Evolutionary conservation across 2,329 filamentous ascomycete genomes (phyloP).

Genomic region (Neoascochyta sp.): DNA sequence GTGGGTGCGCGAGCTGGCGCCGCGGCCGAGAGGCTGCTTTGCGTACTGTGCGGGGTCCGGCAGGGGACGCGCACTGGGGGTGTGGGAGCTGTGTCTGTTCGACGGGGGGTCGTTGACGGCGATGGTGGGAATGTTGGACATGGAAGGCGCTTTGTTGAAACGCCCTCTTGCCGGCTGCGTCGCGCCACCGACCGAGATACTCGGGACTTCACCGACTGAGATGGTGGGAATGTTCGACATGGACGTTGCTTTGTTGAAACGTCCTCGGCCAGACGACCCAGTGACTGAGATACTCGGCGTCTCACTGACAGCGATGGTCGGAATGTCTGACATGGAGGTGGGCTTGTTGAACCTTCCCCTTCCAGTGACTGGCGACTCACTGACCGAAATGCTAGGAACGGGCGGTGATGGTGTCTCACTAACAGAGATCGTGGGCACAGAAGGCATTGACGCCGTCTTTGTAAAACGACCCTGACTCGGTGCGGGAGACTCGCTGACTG

Average conservation of each 20-base stretch:
- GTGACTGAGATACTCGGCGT: slow-evolving; percentile 24
- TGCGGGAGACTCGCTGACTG: slow-evolving; percentile 15
- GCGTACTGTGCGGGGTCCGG: slow-evolving; percentile 47
- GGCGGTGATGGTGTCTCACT: slow-evolving; percentile 8
- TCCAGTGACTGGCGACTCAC: slow-evolving; percentile 4
- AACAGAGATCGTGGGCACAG: slow-evolving; percentile 20
- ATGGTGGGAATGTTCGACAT: slow-evolving; percentile 23
- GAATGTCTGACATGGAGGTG: slow-evolving; percentile 8
- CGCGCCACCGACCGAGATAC: slow-evolving; percentile 7
- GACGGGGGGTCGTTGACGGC: slow-evolving; percentile 21
- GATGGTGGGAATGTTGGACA: slow-evolving; percentile 28
- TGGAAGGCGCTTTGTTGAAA: slow-evolving; percentile 6
- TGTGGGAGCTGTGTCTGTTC: slow-evolving; percentile 17
- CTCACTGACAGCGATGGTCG: slow-evolving; percentile 19
- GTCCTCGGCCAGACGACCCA: slow-evolving; percentile 11
- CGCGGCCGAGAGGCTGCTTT: slow-evolving; percentile 26
- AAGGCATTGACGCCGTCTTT: slow-evolving; percentile 5
- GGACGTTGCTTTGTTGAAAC: slow-evolving; percentile 15
- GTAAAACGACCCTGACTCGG: slow-evolving; percentile 3
- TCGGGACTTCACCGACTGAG: slow-evolving; percentile 19
- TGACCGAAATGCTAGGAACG: slow-evolving; percentile 11
- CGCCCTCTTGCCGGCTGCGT: slow-evolving; percentile 5
- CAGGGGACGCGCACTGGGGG: slow-evolving; percentile 42
- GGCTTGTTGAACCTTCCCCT: slow-evolving; percentile 4
- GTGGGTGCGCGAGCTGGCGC: slow-evolving; percentile 41